Conservation (phyloP, 2,329 filamentous ascomycete genomes). For the Penicillium sp. region DNA sequence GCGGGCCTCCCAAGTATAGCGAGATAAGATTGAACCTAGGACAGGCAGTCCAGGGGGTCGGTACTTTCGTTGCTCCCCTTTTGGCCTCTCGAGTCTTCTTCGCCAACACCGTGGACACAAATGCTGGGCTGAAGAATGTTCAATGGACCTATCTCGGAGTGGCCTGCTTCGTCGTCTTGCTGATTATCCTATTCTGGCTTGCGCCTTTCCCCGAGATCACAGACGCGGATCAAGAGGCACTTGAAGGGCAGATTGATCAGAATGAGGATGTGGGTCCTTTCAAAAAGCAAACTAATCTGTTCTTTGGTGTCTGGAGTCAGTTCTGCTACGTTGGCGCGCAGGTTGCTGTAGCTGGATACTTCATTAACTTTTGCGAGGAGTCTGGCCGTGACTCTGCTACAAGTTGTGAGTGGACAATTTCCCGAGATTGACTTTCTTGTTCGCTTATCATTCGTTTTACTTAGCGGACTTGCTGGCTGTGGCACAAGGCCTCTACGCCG, state of each 20-base stretch:
- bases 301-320: conserved; percentile 58
- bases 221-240: conserved; percentile 60
- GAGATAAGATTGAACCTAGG: conserved; percentile 60
- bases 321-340: conserved; percentile 65
- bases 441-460: background rate
- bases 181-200: conserved; percentile 60
- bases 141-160: conserved; percentile 66
- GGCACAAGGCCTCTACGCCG: conserved; percentile 59
- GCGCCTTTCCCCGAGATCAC: conserved; percentile 56
- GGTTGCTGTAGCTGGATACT: conserved; percentile 48
- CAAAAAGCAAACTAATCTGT: conserved; percentile 59
- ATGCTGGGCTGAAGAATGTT: conserved; percentile 55
- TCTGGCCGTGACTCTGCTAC: conserved; percentile 33
- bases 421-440: conserved; percentile 12
- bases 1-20: conserved; percentile 58
- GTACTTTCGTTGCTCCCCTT: conserved; percentile 58
- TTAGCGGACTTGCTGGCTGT: conserved; percentile 56
- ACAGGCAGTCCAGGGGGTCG: conserved; percentile 59
- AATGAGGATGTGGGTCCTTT: conserved; percentile 41
- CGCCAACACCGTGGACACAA: conserved; percentile 50
- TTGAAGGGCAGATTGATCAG: conserved; percentile 44
- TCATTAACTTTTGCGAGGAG: conserved; percentile 53
- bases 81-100: conserved; percentile 63
- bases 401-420: conserved; percentile 22
- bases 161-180: conserved; percentile 57